phyloP scores from a whole-genome alignment of 78 protist species.

The Pigoraptor vietnamica region DNA sequence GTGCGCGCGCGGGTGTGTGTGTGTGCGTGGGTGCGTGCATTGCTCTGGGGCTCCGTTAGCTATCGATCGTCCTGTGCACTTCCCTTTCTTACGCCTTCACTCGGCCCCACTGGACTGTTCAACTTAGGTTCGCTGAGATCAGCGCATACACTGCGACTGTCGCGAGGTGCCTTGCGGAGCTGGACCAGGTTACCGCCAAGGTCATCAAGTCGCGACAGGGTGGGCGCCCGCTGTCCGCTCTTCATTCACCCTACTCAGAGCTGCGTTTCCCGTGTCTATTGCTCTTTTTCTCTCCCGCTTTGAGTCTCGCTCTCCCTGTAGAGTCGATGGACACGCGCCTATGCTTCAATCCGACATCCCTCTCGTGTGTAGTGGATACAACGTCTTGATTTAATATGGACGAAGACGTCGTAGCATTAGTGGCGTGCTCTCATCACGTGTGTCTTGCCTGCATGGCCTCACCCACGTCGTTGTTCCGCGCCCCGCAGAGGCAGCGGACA shows the following conservation, averaged over 20 bases:
- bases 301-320: too few species aligned
- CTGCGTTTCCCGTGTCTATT: too few species aligned
- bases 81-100: not conserved
- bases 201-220: not conserved
- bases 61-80: not conserved
- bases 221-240: not conserved
- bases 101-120: too few species aligned
- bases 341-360: not conserved
- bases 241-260: too few species aligned
- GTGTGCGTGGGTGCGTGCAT: too few species aligned
- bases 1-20: not conserved
- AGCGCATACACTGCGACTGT: not conserved
- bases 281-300: not conserved
- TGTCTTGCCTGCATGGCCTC: too few species aligned
- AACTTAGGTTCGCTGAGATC: not conserved
- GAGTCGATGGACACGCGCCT: not conserved
- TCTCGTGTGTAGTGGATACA: not conserved
- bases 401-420: too few species aligned
- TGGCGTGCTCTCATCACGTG: too few species aligned
- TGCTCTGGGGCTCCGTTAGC: too few species aligned
- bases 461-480: not conserved
- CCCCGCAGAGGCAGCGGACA: not conserved
- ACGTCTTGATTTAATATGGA: too few species aligned
- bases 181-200: not conserved
- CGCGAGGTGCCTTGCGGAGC: not conserved